A percentile compares a stretch with the other conserved stretches of the same genome.
These are phyloP conservation scores for Neurospora tetrasperma DNA, from an alignment of 495 filamentous ascomycete genomes.

Conservation along the genomic window DNA sequence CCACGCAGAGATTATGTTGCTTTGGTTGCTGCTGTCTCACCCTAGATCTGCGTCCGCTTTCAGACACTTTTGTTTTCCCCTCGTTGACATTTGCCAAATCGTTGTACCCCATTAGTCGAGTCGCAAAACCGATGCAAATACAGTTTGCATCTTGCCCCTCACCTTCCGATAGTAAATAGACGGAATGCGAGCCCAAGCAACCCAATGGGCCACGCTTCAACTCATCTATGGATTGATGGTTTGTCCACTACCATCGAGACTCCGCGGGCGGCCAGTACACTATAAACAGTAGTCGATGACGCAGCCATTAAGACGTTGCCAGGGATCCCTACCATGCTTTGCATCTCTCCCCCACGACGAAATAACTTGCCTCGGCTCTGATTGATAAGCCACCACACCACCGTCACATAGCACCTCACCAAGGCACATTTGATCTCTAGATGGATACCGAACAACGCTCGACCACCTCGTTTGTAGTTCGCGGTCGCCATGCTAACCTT, in stretches of 20 bases:
- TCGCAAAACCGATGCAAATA: background rate
- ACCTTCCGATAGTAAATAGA: background rate
- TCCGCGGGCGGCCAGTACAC: background rate
- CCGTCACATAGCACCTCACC: background rate
- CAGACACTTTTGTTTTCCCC: background rate
- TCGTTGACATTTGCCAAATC: background rate
- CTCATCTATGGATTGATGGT: background rate
- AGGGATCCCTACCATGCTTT: background rate
- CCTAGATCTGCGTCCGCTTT: background rate
- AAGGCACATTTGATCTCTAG: background rate
- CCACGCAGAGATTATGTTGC: background rate
- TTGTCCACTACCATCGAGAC: background rate
- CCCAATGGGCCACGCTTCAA: background rate
- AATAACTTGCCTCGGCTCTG: background rate
- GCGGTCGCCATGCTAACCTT: background rate
- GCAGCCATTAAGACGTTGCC: background rate
- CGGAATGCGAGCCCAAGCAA: background rate
- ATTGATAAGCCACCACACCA: background rate
- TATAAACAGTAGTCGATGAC: conserved; percentile 1
- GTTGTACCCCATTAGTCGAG: background rate
- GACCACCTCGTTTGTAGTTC: background rate
- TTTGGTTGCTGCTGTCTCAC: background rate
- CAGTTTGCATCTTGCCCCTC: background rate
- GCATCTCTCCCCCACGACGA: background rate
- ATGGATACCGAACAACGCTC: background rate